Evolutionary conservation across 129 eudicot species (phyloP).

Genomic region (Saposhnikovia divaricata): DNA sequence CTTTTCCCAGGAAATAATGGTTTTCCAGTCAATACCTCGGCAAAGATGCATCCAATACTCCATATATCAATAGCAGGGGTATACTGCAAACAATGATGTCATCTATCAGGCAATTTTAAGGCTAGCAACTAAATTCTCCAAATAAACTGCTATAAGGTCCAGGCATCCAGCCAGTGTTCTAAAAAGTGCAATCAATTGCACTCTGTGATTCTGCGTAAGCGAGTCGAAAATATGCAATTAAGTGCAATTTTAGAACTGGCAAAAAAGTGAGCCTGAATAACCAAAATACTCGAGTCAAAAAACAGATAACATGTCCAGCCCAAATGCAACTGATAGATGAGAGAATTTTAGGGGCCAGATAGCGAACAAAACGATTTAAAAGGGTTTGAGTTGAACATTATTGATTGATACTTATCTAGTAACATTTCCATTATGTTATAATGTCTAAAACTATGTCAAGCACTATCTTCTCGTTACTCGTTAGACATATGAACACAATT

Average conservation of each 20-base stretch:
- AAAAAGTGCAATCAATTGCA: background rate
- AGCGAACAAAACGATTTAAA: background rate
- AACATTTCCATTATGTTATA: too few relatives aligned
- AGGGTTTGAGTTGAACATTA: background rate
- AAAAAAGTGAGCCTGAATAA: too few relatives aligned
- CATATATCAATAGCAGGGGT: conserved; percentile 97
- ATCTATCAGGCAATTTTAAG: conserved; percentile 12
- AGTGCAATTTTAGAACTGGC: too few relatives aligned
- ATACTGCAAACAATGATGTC: conserved; percentile 50
- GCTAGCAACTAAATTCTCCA: background rate
- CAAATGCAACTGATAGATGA: background rate
- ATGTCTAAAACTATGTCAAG: too few relatives aligned
- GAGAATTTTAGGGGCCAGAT: background rate
- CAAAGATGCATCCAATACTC: conserved; percentile 98
- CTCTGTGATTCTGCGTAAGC: background rate
- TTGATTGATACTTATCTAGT: too few relatives aligned
- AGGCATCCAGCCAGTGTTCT: background rate
- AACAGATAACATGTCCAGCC: background rate
- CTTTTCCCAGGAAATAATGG: conserved; percentile 98
- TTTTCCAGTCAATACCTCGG: conserved; percentile 82
- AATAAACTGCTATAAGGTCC: conserved; percentile 15
- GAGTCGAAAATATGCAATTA: too few relatives aligned
- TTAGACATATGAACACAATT: too few relatives aligned
- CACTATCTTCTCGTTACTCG: too few relatives aligned
- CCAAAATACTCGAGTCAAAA: background rate